These are phyloP conservation scores for Mycena haematopus DNA, from an alignment of 768 basidiomycete species.

Conservation along the genomic window DNA sequence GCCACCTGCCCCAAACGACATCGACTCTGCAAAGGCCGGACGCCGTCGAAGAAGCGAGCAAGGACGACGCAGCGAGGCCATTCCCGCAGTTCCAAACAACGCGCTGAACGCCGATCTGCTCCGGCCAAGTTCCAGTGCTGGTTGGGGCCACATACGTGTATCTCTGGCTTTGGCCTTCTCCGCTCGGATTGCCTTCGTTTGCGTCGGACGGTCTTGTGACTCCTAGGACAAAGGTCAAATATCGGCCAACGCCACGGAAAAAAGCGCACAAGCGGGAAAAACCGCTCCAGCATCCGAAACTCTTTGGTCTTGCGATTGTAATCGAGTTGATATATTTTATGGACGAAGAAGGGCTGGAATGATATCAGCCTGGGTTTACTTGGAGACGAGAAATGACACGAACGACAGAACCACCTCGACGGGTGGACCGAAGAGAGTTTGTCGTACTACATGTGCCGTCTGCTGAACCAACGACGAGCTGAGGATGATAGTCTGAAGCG, in stretches of 20 bases:
- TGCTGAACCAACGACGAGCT: conserved; percentile 79
- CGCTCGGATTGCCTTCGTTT: conserved; percentile 44
- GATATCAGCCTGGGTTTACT: background rate
- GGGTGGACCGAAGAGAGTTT: conserved; percentile 69
- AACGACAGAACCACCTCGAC: conserved; percentile 76
- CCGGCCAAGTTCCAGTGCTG: conserved; percentile 77
- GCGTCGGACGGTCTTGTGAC: conserved; percentile 52
- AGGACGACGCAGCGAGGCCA: conserved; percentile 61
- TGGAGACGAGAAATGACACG: conserved; percentile 35
- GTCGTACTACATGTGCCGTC: conserved; percentile 85
- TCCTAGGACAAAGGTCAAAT: conserved; percentile 44
- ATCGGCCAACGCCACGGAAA: background rate
- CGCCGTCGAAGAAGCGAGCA: conserved; percentile 82
- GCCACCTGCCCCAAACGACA: conserved; percentile 77
- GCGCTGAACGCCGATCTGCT: conserved; percentile 77
- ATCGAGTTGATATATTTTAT: conserved; percentile 87
- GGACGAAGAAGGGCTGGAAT: conserved; percentile 74
- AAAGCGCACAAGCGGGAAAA: conserved; percentile 69
- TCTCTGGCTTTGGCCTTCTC: conserved; percentile 43
- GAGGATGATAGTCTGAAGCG: conserved; percentile 87
- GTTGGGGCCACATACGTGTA: conserved; percentile 36
- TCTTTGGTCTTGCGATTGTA: conserved; percentile 77
- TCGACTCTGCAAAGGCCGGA: conserved; percentile 90
- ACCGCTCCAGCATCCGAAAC: conserved; percentile 88
- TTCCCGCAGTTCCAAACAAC: conserved; percentile 83